These are phyloP conservation scores for Salix viminalis DNA, from an alignment of 345 rosid species.

Conservation along the genomic window DNA sequence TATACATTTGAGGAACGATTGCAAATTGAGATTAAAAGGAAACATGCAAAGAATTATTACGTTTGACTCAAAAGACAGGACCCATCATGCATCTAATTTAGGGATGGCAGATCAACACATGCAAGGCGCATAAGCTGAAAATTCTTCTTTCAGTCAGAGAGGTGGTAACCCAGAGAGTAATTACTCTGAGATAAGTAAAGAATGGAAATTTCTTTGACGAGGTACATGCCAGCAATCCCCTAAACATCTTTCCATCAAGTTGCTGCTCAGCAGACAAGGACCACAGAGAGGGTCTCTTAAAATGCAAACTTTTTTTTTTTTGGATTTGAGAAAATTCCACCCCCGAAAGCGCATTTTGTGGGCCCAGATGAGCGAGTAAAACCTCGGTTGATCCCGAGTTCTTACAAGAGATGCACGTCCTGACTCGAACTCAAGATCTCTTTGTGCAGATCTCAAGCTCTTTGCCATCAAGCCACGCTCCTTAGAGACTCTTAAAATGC, in stretches of 20 bases:
- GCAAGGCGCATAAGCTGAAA: not conserved
- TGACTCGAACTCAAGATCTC: too few relatives aligned
- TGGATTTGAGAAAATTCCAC: too few relatives aligned
- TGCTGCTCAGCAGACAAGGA: not conserved
- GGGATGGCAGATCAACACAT: not conserved
- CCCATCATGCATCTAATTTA: not conserved
- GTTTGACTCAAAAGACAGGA: not conserved
- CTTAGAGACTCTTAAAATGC: not conserved
- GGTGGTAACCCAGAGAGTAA: not conserved
- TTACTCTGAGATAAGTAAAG: not conserved
- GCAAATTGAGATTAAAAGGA: not conserved
- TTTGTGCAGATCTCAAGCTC: too few relatives aligned
- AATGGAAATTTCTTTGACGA: not conserved
- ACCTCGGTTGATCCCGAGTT: too few relatives aligned
- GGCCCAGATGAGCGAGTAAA: too few relatives aligned
- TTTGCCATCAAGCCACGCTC: too few relatives aligned
- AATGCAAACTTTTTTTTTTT: not conserved
- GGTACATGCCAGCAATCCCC: not conserved
- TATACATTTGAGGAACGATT: not conserved
- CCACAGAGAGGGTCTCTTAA: not conserved
- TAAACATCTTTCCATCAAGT: not conserved
- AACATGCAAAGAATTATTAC: not conserved
- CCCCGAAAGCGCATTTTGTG: too few relatives aligned
- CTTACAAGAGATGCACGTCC: too few relatives aligned
- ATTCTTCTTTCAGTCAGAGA: not conserved